Percentiles rank a stretch among this genome's conserved stretches.
Evolutionary conservation across 805 yeast species (phyloP).

Genomic region (Ogataea sp.): DNA sequence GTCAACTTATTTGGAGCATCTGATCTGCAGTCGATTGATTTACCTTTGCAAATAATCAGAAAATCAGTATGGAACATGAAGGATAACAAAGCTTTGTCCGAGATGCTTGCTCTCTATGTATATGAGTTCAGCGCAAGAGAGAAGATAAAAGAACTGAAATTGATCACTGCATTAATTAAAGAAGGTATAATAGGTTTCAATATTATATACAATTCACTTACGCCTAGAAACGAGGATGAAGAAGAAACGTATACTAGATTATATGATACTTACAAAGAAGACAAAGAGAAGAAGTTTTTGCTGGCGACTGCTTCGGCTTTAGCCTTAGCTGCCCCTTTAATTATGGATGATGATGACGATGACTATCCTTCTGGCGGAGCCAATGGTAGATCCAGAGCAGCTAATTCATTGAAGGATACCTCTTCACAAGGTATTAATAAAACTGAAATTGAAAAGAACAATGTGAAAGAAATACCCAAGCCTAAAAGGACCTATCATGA

Average conservation of each 20-base stretch:
- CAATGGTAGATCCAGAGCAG: background rate
- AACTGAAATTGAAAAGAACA: background rate
- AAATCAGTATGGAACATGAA: conserved; percentile 46
- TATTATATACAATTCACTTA: conserved; percentile 46
- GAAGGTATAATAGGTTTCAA: conserved; percentile 60
- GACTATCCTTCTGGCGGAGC: no score
- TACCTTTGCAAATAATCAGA: conserved; percentile 42
- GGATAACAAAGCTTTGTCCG: conserved; percentile 1
- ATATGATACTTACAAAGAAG: conserved; percentile 35
- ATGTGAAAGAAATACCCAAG: conserved; percentile 9
- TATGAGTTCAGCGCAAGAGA: background rate
- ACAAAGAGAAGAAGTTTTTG: conserved; percentile 47
- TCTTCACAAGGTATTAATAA: no score
- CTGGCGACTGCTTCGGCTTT: conserved; percentile 68
- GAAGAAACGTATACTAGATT: conserved; percentile 27
- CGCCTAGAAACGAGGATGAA: conserved; percentile 34
- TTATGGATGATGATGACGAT: conserved; percentile 55
- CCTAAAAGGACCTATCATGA: conserved; percentile 1
- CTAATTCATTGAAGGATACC: no score
- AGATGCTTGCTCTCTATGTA: background rate
- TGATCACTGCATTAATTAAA: conserved; percentile 52
- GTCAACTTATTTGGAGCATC: conserved; percentile 39
- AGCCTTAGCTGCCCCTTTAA: conserved; percentile 81
- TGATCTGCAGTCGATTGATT: conserved; percentile 31
- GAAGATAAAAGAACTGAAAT: conserved; percentile 12